Evolutionary conservation across 768 basidiomycete genomes (phyloP), one percentile per base, ranked within the genome.

Genomic region (Lactifluus rugatus): DNA sequence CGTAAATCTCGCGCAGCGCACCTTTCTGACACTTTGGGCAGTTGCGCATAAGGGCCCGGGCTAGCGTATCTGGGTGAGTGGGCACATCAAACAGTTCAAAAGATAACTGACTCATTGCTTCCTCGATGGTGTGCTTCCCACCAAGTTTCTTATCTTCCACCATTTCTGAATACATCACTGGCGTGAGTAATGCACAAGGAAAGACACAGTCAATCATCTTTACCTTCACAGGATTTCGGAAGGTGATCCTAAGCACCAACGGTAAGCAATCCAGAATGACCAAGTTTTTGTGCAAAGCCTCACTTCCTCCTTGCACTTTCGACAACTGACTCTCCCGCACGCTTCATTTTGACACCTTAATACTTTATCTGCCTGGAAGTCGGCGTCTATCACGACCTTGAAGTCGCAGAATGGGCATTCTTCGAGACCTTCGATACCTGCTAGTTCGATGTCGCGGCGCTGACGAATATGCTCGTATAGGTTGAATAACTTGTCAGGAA

Each of bases 361-460:
- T 54, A 75, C 59, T 57, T 70, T 71, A 41, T 64, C 61, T 16
- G 34, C 23, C 62, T 73, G 70, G n/a, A 71, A 60, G 19, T 68
- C 67, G 63, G 68, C 70, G 74, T 84, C 68, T 76, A 87, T 78
- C 42, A 73, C 71, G 63, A 83, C 84, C 57, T 83, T 87, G 73
- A 81, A 96, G 44, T 92, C 89, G 71, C 93, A 96, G 63, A 85
- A 89, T 4, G 93, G 93, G 68, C 93, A 96, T 64, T 87, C 87
- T 69, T 93, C 92, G 13, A 95, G 74, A 5, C 82, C 83, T 47
- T 89, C 89, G 36, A 96, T 67, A 2, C 77, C 82, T 17, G 93
- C 93, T 0, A 78, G 81, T 56, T 86, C 82, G 32, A 95, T 81
- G 63, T 92, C 89, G 68, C 88, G 86, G 37, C 79, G 80, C 67